phyloP scores from a whole-genome alignment of 176 grass and related monocot species.

The Oryza glaberrima region DNA sequence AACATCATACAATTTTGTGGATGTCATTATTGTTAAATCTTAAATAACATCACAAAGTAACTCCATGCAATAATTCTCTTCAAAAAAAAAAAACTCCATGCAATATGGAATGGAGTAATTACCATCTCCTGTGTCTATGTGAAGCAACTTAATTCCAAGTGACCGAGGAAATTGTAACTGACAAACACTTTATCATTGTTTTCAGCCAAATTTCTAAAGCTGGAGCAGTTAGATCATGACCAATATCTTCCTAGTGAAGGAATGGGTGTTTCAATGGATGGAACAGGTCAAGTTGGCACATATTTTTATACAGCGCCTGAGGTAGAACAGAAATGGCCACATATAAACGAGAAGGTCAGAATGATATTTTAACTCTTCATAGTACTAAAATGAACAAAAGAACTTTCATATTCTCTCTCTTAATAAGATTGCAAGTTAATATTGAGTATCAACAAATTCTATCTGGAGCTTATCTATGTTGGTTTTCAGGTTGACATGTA shows the following conservation, averaged over 20 bases:
- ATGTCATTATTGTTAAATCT: too few relatives aligned
- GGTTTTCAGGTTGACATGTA: constrained; percentile 93
- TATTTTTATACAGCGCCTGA: constrained; percentile 98
- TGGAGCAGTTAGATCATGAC: constrained; percentile 90
- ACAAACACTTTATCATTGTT: constrained; percentile 39
- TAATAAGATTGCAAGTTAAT: constrained; percentile 6
- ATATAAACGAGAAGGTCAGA: constrained; percentile 97
- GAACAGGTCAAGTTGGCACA: constrained; percentile 94
- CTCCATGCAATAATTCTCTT: too few relatives aligned
- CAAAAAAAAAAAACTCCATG: too few relatives aligned
- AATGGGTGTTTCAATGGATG: constrained; percentile 82
- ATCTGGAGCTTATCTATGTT: constrained; percentile 15
- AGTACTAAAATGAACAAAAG: constrained; percentile 1
- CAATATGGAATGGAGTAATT: too few relatives aligned
- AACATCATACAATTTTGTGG: too few relatives aligned
- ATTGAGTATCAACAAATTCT: background rate
- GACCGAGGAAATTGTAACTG: constrained; percentile 24
- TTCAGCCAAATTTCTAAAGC: constrained; percentile 94
- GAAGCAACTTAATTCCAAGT: constrained; percentile 28
- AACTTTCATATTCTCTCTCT: background rate
- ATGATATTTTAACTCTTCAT: constrained; percentile 10
- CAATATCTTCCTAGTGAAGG: constrained; percentile 81
- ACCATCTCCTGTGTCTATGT: background rate
- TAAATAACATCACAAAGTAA: too few relatives aligned
- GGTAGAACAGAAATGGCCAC: constrained; percentile 91